Percentiles rank a stretch among this genome's conserved stretches.
phyloP scores from a whole-genome alignment of 2,329 filamentous ascomycete species.

The Xylaria sp. region DNA sequence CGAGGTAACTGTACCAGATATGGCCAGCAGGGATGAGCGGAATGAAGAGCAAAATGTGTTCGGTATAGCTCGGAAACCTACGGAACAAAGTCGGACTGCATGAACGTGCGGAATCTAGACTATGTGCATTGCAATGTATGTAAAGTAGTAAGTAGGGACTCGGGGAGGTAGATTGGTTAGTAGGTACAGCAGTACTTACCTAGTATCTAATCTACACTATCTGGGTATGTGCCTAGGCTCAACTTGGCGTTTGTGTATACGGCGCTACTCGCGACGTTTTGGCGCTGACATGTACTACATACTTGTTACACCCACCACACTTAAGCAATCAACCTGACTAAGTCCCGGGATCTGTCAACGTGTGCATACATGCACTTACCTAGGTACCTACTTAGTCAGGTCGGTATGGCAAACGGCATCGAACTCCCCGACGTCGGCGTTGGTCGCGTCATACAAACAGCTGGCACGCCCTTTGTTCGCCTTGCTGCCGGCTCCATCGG shows the following conservation, averaged over 20 bases:
- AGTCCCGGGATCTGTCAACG: too few relatives aligned
- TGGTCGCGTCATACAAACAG: slow-evolving; percentile 17
- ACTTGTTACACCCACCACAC: too few relatives aligned
- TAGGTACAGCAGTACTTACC: too few relatives aligned
- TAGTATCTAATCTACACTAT: background rate
- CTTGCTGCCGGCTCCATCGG: background rate
- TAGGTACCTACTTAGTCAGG: background rate
- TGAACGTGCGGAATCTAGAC: slow-evolving; percentile 14
- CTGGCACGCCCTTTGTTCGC: slow-evolving; percentile 12
- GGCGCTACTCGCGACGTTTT: background rate
- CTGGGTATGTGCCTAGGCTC: background rate
- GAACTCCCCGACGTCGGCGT: slow-evolving; percentile 29
- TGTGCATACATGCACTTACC: too few relatives aligned
- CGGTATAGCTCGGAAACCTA: slow-evolving; percentile 32
- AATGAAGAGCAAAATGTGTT: slow-evolving; percentile 6
- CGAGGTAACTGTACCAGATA: background rate
- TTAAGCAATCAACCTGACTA: too few relatives aligned
- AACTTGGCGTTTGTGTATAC: background rate
- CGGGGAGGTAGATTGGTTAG: too few relatives aligned
- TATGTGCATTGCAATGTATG: background rate
- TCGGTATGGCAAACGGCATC: background rate
- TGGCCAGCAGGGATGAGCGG: slow-evolving; percentile 17
- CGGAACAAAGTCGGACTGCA: slow-evolving; percentile 15
- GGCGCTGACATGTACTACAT: too few relatives aligned
- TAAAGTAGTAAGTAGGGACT: too few relatives aligned